phyloP scores from a whole-genome alignment of 2,329 filamentous ascomycete genomes.

The Cladosporium colombiae region DNA sequence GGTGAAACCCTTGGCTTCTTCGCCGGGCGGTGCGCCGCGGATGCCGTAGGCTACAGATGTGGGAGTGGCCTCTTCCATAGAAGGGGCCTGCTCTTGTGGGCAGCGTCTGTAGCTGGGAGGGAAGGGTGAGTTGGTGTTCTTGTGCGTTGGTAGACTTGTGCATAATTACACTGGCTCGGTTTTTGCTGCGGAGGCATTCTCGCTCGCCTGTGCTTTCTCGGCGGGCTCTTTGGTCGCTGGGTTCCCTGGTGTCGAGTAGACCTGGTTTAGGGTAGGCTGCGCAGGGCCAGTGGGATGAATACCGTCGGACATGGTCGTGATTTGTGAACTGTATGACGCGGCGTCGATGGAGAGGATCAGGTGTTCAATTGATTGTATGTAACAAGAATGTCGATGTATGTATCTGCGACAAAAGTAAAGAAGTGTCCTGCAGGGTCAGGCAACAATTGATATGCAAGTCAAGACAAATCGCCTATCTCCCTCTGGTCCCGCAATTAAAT shows the following conservation, averaged over 20 bases:
- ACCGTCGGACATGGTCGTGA: conserved; percentile 39
- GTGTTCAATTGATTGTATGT: background rate
- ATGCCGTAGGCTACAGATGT: conserved; percentile 45
- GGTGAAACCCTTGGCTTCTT: conserved; percentile 44
- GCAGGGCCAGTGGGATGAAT: conserved; percentile 45
- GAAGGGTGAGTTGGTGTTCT: conserved; percentile 5
- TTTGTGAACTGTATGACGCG: background rate
- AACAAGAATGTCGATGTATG: background rate
- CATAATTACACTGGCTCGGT: conserved; percentile 21
- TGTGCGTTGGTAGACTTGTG: background rate
- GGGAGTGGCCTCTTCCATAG: conserved; percentile 39
- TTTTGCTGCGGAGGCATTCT: conserved; percentile 30
- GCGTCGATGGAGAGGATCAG: background rate
- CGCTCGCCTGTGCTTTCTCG: conserved; percentile 38
- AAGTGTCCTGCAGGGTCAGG: background rate
- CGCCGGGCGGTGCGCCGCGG: conserved; percentile 46
- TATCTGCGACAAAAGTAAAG: background rate
- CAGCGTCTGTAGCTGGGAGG: conserved; percentile 39
- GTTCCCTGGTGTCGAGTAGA: conserved; percentile 51
- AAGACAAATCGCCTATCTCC: background rate
- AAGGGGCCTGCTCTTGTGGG: conserved; percentile 40
- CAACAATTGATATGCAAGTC: background rate
- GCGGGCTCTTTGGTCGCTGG: conserved; percentile 44
- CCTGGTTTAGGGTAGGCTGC: conserved; percentile 47
- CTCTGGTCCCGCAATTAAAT: conserved; percentile 3